Evolutionary conservation across 2,329 filamentous ascomycete genomes (phyloP).

Genomic region (Colletotrichum coccodes): DNA sequence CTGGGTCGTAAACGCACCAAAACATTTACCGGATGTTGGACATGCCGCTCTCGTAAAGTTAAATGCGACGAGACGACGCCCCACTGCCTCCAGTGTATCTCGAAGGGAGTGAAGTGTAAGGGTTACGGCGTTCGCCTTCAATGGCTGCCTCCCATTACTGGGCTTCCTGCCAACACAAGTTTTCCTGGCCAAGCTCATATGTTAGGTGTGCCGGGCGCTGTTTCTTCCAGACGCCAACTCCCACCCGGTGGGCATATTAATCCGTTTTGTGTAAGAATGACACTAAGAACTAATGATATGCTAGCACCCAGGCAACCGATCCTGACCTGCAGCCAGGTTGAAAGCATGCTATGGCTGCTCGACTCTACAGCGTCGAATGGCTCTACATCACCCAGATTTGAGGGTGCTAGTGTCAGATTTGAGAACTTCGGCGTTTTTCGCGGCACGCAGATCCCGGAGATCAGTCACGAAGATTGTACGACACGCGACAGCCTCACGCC

Average conservation of each 20-base stretch:
- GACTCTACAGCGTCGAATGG: not conserved
- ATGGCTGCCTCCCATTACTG: conserved; percentile 37
- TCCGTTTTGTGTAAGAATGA: not conserved
- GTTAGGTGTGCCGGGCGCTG: no score
- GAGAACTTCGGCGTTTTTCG: not conserved
- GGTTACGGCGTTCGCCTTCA: conserved; percentile 44
- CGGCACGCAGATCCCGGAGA: no score
- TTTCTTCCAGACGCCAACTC: not conserved
- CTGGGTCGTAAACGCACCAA: conserved; percentile 37
- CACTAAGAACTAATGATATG: not conserved
- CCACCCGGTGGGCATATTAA: not conserved
- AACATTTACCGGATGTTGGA: conserved; percentile 46
- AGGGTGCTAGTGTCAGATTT: not conserved
- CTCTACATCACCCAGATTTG: not conserved
- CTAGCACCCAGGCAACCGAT: not conserved
- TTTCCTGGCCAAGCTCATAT: not conserved
- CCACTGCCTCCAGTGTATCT: conserved; percentile 42
- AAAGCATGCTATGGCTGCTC: not conserved
- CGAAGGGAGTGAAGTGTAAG: conserved; percentile 40
- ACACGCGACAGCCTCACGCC: not conserved
- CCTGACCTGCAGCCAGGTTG: not conserved
- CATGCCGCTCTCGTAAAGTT: conserved; percentile 46
- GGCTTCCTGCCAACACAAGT: not conserved
- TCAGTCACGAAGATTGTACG: no score
- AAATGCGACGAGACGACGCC: conserved; percentile 46